Percentiles rank a stretch among this genome's conserved stretches.
Conservation (phyloP, 176 grass and related monocot genomes). For the Puccinellia tenuiflora region DNA sequence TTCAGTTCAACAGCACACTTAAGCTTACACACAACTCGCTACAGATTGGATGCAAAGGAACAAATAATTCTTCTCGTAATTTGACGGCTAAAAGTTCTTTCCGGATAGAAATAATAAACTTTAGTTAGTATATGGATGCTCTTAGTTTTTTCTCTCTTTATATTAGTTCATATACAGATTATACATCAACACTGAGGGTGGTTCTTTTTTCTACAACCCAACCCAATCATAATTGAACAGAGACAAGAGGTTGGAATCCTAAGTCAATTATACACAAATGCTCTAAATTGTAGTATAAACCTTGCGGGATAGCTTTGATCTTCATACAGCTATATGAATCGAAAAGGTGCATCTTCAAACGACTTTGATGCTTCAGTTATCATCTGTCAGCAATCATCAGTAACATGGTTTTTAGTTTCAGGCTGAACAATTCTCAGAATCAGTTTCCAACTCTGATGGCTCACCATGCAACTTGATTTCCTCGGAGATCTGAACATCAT, state of each 20-base stretch:
- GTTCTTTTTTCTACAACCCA: constrained; percentile 21
- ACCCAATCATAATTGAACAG: constrained; percentile 7
- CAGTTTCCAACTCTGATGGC: constrained; percentile 31
- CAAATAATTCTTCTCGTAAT: neutral
- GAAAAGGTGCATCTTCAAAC: neutral
- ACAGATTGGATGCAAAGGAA: neutral
- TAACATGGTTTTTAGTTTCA: constrained; percentile 11
- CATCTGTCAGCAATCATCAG: constrained; percentile 29
- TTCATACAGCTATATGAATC: constrained; percentile 2
- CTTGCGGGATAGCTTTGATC: neutral
- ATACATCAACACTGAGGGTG: neutral
- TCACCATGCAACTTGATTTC: constrained; percentile 27
- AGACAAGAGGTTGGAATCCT: constrained; percentile 11
- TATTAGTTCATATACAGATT: constrained; percentile 13
- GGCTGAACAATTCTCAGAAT: constrained; percentile 16
- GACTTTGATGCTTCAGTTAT: neutral
- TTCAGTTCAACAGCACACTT: neutral
- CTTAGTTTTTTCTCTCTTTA: neutral
- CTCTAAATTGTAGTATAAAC: neutral
- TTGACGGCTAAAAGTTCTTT: neutral
- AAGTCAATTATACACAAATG: constrained; percentile 23
- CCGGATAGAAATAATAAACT: neutral
- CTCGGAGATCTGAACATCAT: constrained; percentile 16
- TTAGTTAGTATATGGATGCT: neutral
- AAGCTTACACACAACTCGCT: neutral